These are phyloP conservation scores for Chlamydomonas sp. DNA, from an alignment of 139 green algal genomes.

Conservation along the genomic window DNA sequence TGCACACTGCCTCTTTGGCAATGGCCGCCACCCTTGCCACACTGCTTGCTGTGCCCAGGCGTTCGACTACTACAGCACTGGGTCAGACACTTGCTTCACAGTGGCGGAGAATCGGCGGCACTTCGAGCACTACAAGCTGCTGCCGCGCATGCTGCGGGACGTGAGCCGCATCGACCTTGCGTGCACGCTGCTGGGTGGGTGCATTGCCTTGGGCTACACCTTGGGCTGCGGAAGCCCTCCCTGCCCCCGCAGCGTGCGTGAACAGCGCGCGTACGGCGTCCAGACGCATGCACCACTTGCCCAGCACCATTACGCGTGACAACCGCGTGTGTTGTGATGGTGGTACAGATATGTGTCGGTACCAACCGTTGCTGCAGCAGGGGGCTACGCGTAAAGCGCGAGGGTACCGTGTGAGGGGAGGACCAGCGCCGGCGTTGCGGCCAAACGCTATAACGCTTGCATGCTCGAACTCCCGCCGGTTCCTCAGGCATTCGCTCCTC, in stretches of 20 bases:
- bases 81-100: constrained; percentile 56
- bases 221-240: background rate
- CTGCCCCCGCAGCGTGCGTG: too few relatives aligned
- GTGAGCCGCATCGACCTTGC: constrained; percentile 63
- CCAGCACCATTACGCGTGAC: too few relatives aligned
- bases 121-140: constrained; percentile 60
- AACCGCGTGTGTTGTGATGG: background rate
- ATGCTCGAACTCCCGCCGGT: background rate
- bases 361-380: background rate
- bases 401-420: too few relatives aligned
- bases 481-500: constrained; percentile 57
- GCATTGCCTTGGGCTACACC: background rate
- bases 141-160: constrained; percentile 73
- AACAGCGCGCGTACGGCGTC: too few relatives aligned
- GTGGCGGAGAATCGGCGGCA: constrained; percentile 59
- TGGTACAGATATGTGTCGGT: background rate
- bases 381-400: background rate
- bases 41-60: background rate
- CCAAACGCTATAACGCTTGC: background rate
- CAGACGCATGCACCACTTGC: too few relatives aligned
- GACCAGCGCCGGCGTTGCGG: background rate
- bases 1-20: too few relatives aligned
- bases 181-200: constrained; percentile 56
- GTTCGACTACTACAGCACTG: constrained; percentile 56
- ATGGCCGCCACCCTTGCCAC: too few relatives aligned